Conservation (phyloP, 202 grass and related monocot species). For the Carex arenaria region DNA sequence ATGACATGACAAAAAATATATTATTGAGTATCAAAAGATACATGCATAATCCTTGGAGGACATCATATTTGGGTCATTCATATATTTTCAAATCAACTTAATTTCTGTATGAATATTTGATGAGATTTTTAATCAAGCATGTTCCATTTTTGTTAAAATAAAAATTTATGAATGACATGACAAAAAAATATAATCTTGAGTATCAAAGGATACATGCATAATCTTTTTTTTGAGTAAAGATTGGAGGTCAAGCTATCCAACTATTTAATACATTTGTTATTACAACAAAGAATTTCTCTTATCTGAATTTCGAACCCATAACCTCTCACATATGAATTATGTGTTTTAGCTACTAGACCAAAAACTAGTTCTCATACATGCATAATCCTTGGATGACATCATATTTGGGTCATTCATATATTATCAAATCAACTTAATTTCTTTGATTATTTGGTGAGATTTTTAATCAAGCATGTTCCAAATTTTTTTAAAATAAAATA, state of each 20-base stretch:
- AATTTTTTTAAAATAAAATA: too few species aligned
- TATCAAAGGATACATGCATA: not conserved
- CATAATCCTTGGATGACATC: not conserved
- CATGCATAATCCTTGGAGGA: not conserved
- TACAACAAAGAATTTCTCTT: too few species aligned
- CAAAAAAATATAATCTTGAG: not conserved
- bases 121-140: not conserved
- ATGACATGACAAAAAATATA: not conserved
- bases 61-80: not conserved
- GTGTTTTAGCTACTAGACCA: too few species aligned
- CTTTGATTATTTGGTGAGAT: not conserved
- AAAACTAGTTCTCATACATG: too few species aligned
- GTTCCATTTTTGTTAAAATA: not conserved
- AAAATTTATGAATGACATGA: not conserved
- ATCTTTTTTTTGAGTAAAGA: too few species aligned
- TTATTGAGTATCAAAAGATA: not conserved
- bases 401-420: not conserved
- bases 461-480: not conserved
- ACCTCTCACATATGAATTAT: too few species aligned
- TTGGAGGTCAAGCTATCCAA: too few species aligned
- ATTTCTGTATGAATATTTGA: not conserved
- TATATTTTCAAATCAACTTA: not conserved
- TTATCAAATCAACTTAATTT: not conserved
- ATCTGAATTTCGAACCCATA: too few species aligned
- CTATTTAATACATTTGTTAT: too few species aligned